Percentiles rank a stretch among this genome's conserved stretches.
These are phyloP conservation scores for Monilinia fructicola DNA, from an alignment of 2,329 filamentous ascomycete genomes.

Conservation along the genomic window DNA sequence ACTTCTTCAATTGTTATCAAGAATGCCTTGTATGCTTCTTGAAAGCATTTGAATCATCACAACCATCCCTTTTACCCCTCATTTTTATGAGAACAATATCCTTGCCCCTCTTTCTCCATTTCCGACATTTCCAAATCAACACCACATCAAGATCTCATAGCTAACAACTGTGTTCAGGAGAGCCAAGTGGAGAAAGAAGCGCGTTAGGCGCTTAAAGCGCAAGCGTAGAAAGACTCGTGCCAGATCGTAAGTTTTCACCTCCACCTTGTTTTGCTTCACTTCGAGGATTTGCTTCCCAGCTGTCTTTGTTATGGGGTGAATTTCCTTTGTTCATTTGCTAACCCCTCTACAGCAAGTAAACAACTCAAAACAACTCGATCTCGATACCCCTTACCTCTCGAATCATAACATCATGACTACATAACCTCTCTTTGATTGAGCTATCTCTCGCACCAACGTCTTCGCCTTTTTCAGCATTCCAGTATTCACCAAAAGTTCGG, in stretches of 20 bases:
- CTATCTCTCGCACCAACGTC: constrained; percentile 42
- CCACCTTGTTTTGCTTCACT: neutral
- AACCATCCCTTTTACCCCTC: neutral
- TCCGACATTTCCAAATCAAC: constrained; percentile 10
- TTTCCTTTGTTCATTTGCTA: constrained; percentile 22
- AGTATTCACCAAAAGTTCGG: constrained; percentile 35
- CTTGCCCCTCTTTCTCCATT: neutral
- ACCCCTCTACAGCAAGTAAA: constrained; percentile 46
- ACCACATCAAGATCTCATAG: neutral
- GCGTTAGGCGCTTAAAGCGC: constrained; percentile 96
- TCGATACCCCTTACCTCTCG: constrained; percentile 41
- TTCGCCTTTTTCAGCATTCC: constrained; percentile 41
- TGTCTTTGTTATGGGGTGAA: constrained; percentile 6
- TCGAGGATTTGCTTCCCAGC: constrained; percentile 2
- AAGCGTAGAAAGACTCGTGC: constrained; percentile 99
- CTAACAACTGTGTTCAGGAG: constrained; percentile 50
- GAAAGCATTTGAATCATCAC: neutral
- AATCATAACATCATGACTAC: constrained; percentile 42
- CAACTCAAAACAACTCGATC: constrained; percentile 46
- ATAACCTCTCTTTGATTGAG: constrained; percentile 37
- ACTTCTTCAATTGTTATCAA: neutral
- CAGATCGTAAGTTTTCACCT: constrained; percentile 73
- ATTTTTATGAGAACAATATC: neutral
- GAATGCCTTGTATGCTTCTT: neutral
- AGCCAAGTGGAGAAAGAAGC: constrained; percentile 99